These are phyloP conservation scores for Phanerochaete carnosa DNA, from an alignment of 768 basidiomycete genomes.

Conservation along the genomic window DNA sequence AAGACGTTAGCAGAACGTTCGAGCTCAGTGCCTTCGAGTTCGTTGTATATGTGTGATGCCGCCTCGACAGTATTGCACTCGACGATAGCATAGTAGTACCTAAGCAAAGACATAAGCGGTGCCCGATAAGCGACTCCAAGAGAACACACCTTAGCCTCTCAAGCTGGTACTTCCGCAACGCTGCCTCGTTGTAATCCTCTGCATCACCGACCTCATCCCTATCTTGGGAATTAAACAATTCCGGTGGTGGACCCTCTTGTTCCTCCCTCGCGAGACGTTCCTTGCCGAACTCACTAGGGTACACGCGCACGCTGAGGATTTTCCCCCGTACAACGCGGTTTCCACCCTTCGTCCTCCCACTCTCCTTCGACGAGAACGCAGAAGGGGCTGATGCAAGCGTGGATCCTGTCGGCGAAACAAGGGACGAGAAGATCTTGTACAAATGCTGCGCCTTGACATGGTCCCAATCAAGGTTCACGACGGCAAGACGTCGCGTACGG, in stretches of 20 bases:
- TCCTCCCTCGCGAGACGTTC: constrained; percentile 85
- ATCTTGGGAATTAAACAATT: constrained; percentile 75
- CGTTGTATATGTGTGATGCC: constrained; percentile 75
- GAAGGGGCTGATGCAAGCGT: constrained; percentile 22
- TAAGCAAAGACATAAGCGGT: constrained; percentile 26
- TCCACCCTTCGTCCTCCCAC: constrained; percentile 13
- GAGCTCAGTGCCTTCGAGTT: constrained; percentile 92
- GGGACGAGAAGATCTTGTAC: constrained; percentile 89
- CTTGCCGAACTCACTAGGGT: constrained; percentile 93
- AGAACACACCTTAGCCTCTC: constrained; percentile 78
- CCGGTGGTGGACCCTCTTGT: constrained; percentile 82
- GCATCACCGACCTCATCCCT: constrained; percentile 66
- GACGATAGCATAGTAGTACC: constrained; percentile 94
- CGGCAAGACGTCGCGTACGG: constrained; percentile 72
- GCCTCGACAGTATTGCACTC: constrained; percentile 79
- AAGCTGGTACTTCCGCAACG: constrained; percentile 86
- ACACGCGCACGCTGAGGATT: constrained; percentile 76
- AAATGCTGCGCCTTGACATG: constrained; percentile 86
- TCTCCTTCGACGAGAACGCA: constrained; percentile 8
- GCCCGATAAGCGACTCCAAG: neutral
- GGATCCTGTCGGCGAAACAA: constrained; percentile 57
- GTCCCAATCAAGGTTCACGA: constrained; percentile 98
- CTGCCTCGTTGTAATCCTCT: constrained; percentile 84
- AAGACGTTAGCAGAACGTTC: constrained; percentile 97
- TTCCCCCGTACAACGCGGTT: constrained; percentile 53